Evolutionary conservation across 2,329 filamentous ascomycete species (phyloP), one percentile per base, ranked within the genome.

Genomic region (Lecanosticta acicola): DNA sequence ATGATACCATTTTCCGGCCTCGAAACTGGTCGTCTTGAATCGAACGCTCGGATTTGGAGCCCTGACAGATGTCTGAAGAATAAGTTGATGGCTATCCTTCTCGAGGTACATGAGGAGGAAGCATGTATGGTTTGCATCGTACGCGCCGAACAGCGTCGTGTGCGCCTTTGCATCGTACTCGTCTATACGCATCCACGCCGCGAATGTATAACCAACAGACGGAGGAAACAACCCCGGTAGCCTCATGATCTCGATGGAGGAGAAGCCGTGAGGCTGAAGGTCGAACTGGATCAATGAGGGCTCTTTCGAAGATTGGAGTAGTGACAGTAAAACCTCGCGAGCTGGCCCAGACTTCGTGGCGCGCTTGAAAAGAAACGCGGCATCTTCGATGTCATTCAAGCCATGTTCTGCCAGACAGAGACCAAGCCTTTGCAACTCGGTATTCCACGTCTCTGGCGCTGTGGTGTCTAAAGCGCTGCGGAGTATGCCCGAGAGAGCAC

Each of bases 271-370:
- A 13, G 88, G 71, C 1, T 89, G 93, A 17, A 98, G 74, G 64
- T 98, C 93, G 66, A 98, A 97, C 58, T 97, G 89, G 56, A 98
- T 85, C 64, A 87, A 90, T 0, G 90, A 80, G 4, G 93, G 88
- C 11, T 81, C 79, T 54, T 84, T 82, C 48, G 91, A 88, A 39
- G 76, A 76, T 52, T 82, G 81, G 54, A 94, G 79, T 63, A 86
- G 84, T 42, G 81, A 77, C 16, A 94, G 72, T 4, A 87, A 71
- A 60, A 94, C 93, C 40, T 84, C 78, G 10, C 86, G 74, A 29
- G 75, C 73, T 37, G 70, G 62, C 5, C 74, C 66, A 33, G 73
- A 77, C 2, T 66, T 63, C 41, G 72, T 71, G 10, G 80, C 78
- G 45, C 71, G 69, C n/a, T 70, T 71, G 61, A 81, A 83, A 14